Conservation (phyloP, 2,329 filamentous ascomycete genomes). For the Monosporascus sp. region DNA sequence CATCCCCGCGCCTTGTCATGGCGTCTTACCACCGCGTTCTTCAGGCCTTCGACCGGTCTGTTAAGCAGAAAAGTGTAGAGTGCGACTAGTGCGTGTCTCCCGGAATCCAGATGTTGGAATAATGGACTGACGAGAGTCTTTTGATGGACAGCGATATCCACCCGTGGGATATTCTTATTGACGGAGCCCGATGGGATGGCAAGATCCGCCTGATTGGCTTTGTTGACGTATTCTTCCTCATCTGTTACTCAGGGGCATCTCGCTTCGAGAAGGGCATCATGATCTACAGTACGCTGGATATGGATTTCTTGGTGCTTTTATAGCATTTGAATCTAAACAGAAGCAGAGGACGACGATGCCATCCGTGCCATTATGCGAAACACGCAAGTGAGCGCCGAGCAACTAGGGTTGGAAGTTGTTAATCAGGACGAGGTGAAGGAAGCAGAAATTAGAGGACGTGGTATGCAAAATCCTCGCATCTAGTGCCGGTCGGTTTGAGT, state of each 20-base stretch:
- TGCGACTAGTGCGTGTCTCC: constrained; percentile 22
- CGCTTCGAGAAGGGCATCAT: constrained; percentile 26
- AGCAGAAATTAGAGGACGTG: too few relatives aligned
- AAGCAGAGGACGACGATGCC: constrained; percentile 20
- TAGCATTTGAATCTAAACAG: not conserved
- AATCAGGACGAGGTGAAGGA: constrained; percentile 14
- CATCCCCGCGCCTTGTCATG: constrained; percentile 9
- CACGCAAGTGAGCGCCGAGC: constrained; percentile 9
- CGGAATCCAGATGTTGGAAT: not conserved
- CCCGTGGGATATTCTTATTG: constrained; percentile 28
- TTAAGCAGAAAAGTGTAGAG: constrained; percentile 24
- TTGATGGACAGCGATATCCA: constrained; percentile 22
- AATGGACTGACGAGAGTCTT: too few relatives aligned
- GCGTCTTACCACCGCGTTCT: constrained; percentile 28
- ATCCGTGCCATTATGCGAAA: constrained; percentile 16
- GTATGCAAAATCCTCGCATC: too few relatives aligned
- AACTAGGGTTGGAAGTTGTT: constrained; percentile 11
- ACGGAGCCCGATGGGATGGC: constrained; percentile 25
- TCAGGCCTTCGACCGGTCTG: constrained; percentile 24
- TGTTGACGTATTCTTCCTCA: constrained; percentile 28
- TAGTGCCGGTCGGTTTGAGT: too few relatives aligned
- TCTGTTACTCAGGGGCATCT: constrained; percentile 25
- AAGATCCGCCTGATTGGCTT: constrained; percentile 29
- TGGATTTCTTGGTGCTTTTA: too few relatives aligned
- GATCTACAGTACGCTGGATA: constrained; percentile 18